These are phyloP conservation scores for Wickerhamomyces sp. DNA, from an alignment of 1,139 yeast species.

Conservation along the genomic window DNA sequence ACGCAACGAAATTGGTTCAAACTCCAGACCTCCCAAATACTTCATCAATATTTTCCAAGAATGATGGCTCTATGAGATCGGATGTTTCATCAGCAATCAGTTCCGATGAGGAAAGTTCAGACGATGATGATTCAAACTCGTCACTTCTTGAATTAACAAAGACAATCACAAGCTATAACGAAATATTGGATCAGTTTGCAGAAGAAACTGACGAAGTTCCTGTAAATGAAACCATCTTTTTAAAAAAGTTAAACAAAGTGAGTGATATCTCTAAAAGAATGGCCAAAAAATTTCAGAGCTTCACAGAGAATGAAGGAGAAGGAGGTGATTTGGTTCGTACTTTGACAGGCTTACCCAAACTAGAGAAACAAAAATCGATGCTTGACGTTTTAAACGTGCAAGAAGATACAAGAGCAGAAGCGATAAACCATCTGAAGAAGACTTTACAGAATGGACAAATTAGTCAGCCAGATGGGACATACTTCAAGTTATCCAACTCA, in stretches of 20 bases:
- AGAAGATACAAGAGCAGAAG: neutral
- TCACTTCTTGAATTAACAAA: slow-evolving; percentile 6
- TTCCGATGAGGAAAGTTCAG: neutral
- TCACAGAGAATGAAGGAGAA: slow-evolving; percentile 10
- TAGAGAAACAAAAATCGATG: slow-evolving; percentile 19
- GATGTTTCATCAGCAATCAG: slow-evolving; percentile 5
- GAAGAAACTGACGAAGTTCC: slow-evolving; percentile 4
- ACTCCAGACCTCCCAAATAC: neutral
- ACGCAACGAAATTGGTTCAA: too few relatives aligned
- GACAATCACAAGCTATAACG: slow-evolving; percentile 7
- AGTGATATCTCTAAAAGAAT: slow-evolving; percentile 15
- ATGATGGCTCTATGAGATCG: slow-evolving; percentile 1
- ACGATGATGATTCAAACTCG: slow-evolving; percentile 2
- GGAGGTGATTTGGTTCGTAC: slow-evolving; percentile 20
- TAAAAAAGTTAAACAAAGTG: slow-evolving; percentile 13
- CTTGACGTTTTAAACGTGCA: slow-evolving; percentile 13
- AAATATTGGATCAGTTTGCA: slow-evolving; percentile 3
- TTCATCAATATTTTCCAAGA: neutral
- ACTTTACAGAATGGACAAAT: slow-evolving; percentile 4
- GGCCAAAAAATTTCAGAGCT: slow-evolving; percentile 10
- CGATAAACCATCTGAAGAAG: slow-evolving; percentile 10
- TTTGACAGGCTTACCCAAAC: slow-evolving; percentile 19
- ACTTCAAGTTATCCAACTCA: neutral
- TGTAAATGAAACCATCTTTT: slow-evolving; percentile 1
- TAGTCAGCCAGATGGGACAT: neutral